A percentile compares a stretch with the other conserved stretches of the same genome.
Conservation (phyloP, 768 basidiomycete species). For the Termitomyces sp. region DNA sequence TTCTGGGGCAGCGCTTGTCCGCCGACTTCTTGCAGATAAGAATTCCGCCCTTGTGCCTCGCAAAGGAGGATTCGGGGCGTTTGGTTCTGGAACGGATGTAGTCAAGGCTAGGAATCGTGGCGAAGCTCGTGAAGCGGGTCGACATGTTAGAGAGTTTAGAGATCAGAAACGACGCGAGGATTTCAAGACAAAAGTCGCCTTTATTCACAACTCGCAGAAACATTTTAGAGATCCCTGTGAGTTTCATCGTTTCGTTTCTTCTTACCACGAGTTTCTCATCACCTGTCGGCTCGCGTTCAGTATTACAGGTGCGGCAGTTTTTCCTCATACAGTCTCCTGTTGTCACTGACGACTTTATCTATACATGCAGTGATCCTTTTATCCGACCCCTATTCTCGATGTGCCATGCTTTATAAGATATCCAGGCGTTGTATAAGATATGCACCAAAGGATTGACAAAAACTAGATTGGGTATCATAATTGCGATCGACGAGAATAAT, state of each 20-base stretch:
- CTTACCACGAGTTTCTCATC: background rate
- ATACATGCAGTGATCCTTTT: background rate
- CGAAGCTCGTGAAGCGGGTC: constrained; percentile 88
- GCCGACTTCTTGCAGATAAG: constrained; percentile 74
- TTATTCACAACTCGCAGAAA: constrained; percentile 83
- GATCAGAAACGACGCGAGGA: constrained; percentile 77
- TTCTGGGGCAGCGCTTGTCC: constrained; percentile 74
- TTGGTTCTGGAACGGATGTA: constrained; percentile 75
- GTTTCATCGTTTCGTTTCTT: constrained; percentile 22
- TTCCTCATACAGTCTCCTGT: background rate
- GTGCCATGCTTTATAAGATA: background rate
- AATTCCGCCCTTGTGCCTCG: constrained; percentile 82
- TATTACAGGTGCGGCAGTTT: constrained; percentile 17
- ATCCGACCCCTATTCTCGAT: background rate
- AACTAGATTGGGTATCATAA: constrained; percentile 21
- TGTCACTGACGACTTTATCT: background rate
- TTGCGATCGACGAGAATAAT: constrained; percentile 32
- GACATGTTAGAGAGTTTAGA: constrained; percentile 79
- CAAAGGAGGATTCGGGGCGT: constrained; percentile 85
- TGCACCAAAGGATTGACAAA: constrained; percentile 9
- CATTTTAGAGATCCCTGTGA: constrained; percentile 76
- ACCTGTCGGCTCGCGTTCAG: background rate
- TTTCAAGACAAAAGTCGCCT: constrained; percentile 81
- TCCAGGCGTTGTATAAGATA: background rate
- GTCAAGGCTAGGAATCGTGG: constrained; percentile 92